Evolutionary conservation across 805 yeast species (phyloP).

Genomic region (Tetrapisispora phaffii): DNA sequence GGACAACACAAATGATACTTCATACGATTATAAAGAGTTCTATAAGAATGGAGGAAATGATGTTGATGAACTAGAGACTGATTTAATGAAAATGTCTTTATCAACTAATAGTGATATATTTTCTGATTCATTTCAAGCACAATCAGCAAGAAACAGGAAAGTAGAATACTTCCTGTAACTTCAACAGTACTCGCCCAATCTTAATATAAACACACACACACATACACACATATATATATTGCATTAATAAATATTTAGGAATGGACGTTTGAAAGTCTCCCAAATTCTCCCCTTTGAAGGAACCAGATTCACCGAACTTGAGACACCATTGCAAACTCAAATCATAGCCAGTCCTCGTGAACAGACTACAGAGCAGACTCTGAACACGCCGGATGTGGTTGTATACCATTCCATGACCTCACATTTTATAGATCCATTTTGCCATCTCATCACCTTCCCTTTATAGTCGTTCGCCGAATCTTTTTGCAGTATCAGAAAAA

Average conservation of each 20-base stretch:
- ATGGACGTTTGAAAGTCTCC: too few species aligned
- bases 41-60: background rate
- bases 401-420: too few species aligned
- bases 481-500: too few species aligned
- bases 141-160: slow-evolving; percentile 25
- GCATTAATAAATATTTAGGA: background rate
- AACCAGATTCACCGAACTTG: too few species aligned
- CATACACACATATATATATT: background rate
- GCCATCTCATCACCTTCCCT: too few species aligned
- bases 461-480: too few species aligned
- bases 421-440: too few species aligned
- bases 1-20: slow-evolving; percentile 1
- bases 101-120: slow-evolving; percentile 11
- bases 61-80: background rate
- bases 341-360: too few species aligned
- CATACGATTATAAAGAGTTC: background rate
- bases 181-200: background rate
- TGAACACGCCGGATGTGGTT: too few species aligned
- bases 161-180: slow-evolving; percentile 28
- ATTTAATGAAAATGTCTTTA: background rate
- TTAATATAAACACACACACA: background rate
- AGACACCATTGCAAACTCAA: too few species aligned
- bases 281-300: too few species aligned
- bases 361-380: too few species aligned
- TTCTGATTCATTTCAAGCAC: slow-evolving; percentile 29